Evolutionary conservation across 257 asterid species (phyloP).

Genomic region (Mentha longifolia): DNA sequence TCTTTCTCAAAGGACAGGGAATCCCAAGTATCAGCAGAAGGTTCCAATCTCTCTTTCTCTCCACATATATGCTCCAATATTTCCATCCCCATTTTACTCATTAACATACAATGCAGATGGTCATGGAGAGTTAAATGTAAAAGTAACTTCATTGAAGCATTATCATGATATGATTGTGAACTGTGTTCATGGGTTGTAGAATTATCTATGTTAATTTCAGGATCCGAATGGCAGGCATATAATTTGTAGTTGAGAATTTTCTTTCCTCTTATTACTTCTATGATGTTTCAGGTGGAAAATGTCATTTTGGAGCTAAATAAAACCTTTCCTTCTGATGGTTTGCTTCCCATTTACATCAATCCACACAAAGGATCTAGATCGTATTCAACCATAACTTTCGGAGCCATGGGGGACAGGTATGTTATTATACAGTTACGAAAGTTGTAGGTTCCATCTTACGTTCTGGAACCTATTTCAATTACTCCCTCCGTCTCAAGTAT

Average conservation of each 20-base stretch:
- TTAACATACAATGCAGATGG: constrained; percentile 12
- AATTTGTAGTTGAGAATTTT: constrained; percentile 31
- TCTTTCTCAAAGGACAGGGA: constrained; percentile 94
- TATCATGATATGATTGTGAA: constrained; percentile 17
- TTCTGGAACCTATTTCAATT: constrained; percentile 12
- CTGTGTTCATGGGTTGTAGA: constrained; percentile 16
- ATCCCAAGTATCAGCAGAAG: constrained; percentile 89
- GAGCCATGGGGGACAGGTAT: constrained; percentile 99
- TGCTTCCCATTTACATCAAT: constrained; percentile 92
- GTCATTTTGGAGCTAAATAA: constrained; percentile 83
- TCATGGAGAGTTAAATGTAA: constrained; percentile 17
- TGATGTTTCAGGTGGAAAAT: constrained; percentile 81
- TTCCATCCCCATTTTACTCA: neutral
- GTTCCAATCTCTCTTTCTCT: constrained; percentile 34
- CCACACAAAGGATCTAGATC: constrained; percentile 75
- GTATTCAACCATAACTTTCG: constrained; percentile 90
- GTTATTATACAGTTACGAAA: constrained; percentile 28
- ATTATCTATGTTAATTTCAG: neutral
- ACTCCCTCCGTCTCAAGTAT: too few species aligned
- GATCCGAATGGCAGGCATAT: neutral
- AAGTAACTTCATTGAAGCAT: constrained; percentile 21
- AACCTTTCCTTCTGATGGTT: constrained; percentile 91
- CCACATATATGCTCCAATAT: neutral
- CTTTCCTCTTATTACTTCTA: constrained; percentile 27
- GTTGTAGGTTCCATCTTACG: constrained; percentile 9